A percentile compares a stretch with the other conserved stretches of the same genome.
These are phyloP conservation scores for Entonaema liquescens DNA, from an alignment of 495 filamentous ascomycete genomes.

Conservation along the genomic window DNA sequence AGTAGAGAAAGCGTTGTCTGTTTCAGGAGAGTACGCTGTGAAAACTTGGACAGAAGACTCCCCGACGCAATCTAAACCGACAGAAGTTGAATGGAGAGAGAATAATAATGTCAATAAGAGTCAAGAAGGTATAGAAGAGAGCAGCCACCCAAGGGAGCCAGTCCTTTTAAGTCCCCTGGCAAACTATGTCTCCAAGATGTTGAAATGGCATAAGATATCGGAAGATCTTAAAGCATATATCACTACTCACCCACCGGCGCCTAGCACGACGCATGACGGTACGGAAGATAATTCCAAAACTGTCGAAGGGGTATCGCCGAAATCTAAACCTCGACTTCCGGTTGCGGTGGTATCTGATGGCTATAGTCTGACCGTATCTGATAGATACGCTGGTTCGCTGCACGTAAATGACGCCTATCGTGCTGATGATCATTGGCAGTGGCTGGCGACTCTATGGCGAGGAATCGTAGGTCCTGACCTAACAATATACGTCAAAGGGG, in stretches of 20 bases:
- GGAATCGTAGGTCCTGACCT: slow-evolving; percentile 87
- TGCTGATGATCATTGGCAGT: slow-evolving; percentile 94
- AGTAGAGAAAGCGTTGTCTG: slow-evolving; percentile 67
- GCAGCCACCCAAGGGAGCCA: slow-evolving; percentile 6
- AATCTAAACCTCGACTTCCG: slow-evolving; percentile 51
- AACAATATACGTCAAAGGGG: slow-evolving; percentile 72
- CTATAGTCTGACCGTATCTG: slow-evolving; percentile 79
- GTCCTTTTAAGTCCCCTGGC: slow-evolving; percentile 56
- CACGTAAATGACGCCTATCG: slow-evolving; percentile 81
- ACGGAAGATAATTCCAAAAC: slow-evolving; percentile 7
- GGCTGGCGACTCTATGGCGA: slow-evolving; percentile 95
- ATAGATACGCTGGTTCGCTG: slow-evolving; percentile 74
- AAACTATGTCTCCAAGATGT: slow-evolving; percentile 74
- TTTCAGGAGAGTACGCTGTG: slow-evolving; percentile 66
- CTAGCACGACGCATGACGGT: background rate
- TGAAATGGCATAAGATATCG: slow-evolving; percentile 74
- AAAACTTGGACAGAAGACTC: slow-evolving; percentile 59
- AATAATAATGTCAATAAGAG: slow-evolving; percentile 21
- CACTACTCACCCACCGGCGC: slow-evolving; percentile 46
- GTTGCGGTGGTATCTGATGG: slow-evolving; percentile 75
- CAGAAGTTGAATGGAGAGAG: slow-evolving; percentile 49
- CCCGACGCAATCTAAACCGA: slow-evolving; percentile 40
- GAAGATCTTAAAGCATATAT: slow-evolving; percentile 72
- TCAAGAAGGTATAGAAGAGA: slow-evolving; percentile 18
- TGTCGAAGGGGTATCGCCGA: slow-evolving; percentile 4